Percentiles rank a stretch among this genome's conserved stretches.
Evolutionary conservation across 2,329 filamentous ascomycete genomes (phyloP).

Genomic region (Tricladium varicosporioides): DNA sequence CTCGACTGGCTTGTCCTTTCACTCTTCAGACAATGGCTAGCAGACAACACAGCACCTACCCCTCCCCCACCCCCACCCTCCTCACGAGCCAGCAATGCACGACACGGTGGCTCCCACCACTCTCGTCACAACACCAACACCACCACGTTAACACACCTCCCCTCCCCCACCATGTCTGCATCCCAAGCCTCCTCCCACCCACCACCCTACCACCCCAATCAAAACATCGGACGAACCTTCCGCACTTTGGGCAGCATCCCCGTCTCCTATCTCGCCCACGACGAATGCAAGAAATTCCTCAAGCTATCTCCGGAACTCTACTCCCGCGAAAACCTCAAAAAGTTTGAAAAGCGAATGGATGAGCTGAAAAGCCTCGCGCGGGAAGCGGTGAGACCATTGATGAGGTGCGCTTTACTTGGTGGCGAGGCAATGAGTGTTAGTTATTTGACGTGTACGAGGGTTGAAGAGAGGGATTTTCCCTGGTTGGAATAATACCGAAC

Average conservation of each 20-base stretch:
- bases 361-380: slow-evolving; percentile 83
- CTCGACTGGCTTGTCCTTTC: slow-evolving; percentile 87
- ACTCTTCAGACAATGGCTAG: slow-evolving; percentile 89
- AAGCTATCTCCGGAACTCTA: slow-evolving; percentile 82
- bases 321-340: slow-evolving; percentile 77
- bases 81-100: slow-evolving; percentile 34
- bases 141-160: slow-evolving; percentile 11
- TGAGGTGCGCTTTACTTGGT: slow-evolving; percentile 81
- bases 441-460: slow-evolving; percentile 63
- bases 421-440: slow-evolving; percentile 54
- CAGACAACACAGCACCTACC: slow-evolving; percentile 80
- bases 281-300: slow-evolving; percentile 87
- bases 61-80: slow-evolving; percentile 46
- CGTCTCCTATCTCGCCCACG: slow-evolving; percentile 70
- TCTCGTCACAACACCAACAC: slow-evolving; percentile 21
- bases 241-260: slow-evolving; percentile 66
- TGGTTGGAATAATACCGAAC: slow-evolving; percentile 41
- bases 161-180: slow-evolving; percentile 28
- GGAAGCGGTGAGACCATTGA: slow-evolving; percentile 79
- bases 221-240: slow-evolving; percentile 70
- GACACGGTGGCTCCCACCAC: slow-evolving; percentile 6
- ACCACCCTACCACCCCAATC: slow-evolving; percentile 46
- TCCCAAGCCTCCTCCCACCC: slow-evolving; percentile 32
- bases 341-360: slow-evolving; percentile 84
- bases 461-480: slow-evolving; percentile 61